phyloP scores from a whole-genome alignment of 352 stramenopile species.

The Globisporangium nodosum region DNA sequence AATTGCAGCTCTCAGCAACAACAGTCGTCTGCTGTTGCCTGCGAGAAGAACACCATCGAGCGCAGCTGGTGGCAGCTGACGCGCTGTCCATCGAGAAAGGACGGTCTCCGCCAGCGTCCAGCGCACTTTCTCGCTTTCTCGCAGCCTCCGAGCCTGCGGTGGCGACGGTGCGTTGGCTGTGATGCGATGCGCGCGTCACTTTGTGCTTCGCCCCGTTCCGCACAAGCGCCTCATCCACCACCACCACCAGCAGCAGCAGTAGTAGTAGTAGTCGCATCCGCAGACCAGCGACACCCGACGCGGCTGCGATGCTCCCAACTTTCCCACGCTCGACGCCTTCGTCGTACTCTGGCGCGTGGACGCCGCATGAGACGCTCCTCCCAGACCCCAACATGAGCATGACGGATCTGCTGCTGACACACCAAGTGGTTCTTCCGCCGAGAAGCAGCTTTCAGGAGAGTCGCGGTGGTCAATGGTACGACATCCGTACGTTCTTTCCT shows the following conservation, averaged over 20 bases:
- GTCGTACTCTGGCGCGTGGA: not conserved
- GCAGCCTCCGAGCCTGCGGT: not conserved
- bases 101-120: not conserved
- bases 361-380: not conserved
- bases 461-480: not conserved
- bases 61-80: no score
- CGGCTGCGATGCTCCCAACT: not conserved
- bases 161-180: conserved; percentile 1
- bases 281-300: not conserved
- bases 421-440: not conserved
- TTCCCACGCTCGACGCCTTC: not conserved
- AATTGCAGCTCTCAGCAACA: no score
- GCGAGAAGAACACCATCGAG: no score
- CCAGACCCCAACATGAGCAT: conserved; percentile 7
- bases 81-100: no score
- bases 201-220: conserved; percentile 2
- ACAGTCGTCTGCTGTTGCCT: no score
- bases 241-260: not conserved
- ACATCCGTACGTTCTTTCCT: not conserved
- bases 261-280: not conserved
- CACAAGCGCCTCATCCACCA: conserved; percentile 10
- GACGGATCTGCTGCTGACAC: conserved; percentile 10
- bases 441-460: not conserved
- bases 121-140: conserved; percentile 11
- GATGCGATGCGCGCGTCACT: conserved; percentile 6